A percentile compares a stretch with the other conserved stretches of the same genome.
phyloP scores from a whole-genome alignment of 2,329 filamentous ascomycete species.

The Plenodomus biglobosus region DNA sequence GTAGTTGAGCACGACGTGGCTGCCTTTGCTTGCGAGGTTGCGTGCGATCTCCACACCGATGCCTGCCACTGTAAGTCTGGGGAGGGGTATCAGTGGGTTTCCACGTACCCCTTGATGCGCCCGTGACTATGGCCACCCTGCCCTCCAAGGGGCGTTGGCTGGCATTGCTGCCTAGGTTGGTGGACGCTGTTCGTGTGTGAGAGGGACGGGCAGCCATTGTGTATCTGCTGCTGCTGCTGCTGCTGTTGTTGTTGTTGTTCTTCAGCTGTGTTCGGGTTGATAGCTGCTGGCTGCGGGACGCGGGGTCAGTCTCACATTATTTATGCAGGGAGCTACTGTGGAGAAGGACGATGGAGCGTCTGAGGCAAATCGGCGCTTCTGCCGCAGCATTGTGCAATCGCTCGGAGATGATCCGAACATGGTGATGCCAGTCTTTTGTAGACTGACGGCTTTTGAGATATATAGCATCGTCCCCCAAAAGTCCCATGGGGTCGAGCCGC shows the following conservation, averaged over 20 bases:
- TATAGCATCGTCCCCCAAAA: no score
- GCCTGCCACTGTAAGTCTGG: constrained; percentile 51
- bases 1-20: constrained; percentile 70
- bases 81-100: not conserved
- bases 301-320: constrained; percentile 18
- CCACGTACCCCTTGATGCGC: constrained; percentile 69
- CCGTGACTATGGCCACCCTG: constrained; percentile 78
- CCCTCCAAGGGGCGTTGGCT: constrained; percentile 57
- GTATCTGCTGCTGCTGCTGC: constrained; percentile 3
- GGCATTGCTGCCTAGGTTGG: constrained; percentile 40
- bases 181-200: constrained; percentile 42
- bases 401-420: constrained; percentile 6
- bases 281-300: constrained; percentile 2
- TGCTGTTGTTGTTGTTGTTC: not conserved
- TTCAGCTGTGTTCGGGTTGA: not conserved
- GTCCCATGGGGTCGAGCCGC: not conserved
- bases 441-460: no score
- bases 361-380: constrained; percentile 19
- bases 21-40: constrained; percentile 73
- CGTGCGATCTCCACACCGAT: constrained; percentile 70
- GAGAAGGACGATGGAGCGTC: no score
- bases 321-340: constrained; percentile 21
- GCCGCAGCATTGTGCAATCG: constrained; percentile 9
- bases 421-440: not conserved
- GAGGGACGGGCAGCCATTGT: constrained; percentile 43